Evolutionary conservation across 805 yeast species (phyloP).

Genomic region (Starmerella apicola): DNA sequence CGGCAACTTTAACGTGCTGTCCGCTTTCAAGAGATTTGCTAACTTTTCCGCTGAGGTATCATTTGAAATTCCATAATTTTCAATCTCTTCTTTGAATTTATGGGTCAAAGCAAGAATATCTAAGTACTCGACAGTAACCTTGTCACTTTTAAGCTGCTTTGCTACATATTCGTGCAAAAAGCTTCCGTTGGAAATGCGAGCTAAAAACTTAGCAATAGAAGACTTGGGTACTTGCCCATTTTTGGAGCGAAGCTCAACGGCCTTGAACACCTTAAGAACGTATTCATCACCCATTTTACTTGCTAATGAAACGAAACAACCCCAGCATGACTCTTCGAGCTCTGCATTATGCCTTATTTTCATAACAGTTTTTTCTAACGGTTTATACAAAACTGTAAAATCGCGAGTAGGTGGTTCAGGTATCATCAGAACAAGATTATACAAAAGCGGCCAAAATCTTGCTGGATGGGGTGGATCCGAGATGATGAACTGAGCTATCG

Average conservation of each 20-base stretch:
- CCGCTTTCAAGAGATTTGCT: background rate
- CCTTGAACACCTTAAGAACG: conserved; percentile 3
- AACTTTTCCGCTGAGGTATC: background rate
- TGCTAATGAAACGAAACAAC: conserved; percentile 19
- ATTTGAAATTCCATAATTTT: background rate
- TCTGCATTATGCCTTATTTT: conserved; percentile 11
- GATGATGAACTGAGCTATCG: conserved; percentile 15
- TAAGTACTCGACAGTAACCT: conserved; percentile 6
- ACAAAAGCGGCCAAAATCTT: conserved; percentile 20
- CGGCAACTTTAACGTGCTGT: conserved; percentile 2
- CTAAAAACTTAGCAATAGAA: conserved; percentile 7
- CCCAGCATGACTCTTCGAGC: conserved; percentile 21
- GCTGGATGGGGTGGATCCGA: conserved; percentile 12
- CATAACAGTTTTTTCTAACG: conserved; percentile 12
- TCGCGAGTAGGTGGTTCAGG: conserved; percentile 10
- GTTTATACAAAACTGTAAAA: conserved; percentile 9
- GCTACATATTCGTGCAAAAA: conserved; percentile 2
- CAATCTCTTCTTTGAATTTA: conserved; percentile 1
- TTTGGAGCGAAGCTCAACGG: conserved; percentile 12
- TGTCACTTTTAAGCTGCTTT: conserved; percentile 2
- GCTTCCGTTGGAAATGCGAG: conserved; percentile 2
- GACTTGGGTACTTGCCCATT: conserved; percentile 4
- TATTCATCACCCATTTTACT: conserved; percentile 9
- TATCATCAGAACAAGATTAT: conserved; percentile 15
- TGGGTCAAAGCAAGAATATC: conserved; percentile 6